Evolutionary conservation across 441 rosid species (phyloP), one percentile per base, ranked within the genome.

Genomic region (Bocquillonia castaneifolia): DNA sequence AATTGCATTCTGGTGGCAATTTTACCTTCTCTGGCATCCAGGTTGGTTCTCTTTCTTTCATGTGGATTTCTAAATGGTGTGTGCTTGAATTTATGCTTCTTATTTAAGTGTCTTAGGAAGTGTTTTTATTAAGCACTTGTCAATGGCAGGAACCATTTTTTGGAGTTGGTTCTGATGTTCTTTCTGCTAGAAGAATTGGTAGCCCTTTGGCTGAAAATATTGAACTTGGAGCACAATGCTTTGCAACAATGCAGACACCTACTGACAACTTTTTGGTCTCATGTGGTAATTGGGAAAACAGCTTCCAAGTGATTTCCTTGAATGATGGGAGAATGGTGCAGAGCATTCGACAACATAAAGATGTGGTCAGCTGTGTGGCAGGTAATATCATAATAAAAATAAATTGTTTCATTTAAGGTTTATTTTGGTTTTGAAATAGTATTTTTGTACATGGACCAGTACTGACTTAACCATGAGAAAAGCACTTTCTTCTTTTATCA

Each of bases 261-360:
- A 58, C 75, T 40, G 99, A 90, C 80, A 92, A 85, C 71, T 89
- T 88, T 77, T 73, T 94, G 77, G 84, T 94, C 75, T 87, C 98
- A 26, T 94, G 99, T 81, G 97, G 99, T 71, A 94, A 88, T 76
- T 94, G 99, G 99, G 99, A 94, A 80, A 94, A 92, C 72, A 92
- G 99, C 74, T 94, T 94, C 78, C 96, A 95, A 79, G 88, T 92
- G 72, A 84, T 84, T 75, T 92, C 99, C 63, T 79, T 92, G 74
- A 84, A 69, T 82, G 96, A 92, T 82, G 98, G 99, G 77, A 89
- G 93, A 74, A 83, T 90, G 79, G 96, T 95, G 79, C 99, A 95
- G 81, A 92, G 97, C 80, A 80, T 89, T 80, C 89, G 97, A 64
- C 99, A 90, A 58, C 99, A 95, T 70, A 95, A 86, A 80, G 98